Conservation (phyloP, 2,329 filamentous ascomycete species). For the Pseudomassariella vexata region DNA sequence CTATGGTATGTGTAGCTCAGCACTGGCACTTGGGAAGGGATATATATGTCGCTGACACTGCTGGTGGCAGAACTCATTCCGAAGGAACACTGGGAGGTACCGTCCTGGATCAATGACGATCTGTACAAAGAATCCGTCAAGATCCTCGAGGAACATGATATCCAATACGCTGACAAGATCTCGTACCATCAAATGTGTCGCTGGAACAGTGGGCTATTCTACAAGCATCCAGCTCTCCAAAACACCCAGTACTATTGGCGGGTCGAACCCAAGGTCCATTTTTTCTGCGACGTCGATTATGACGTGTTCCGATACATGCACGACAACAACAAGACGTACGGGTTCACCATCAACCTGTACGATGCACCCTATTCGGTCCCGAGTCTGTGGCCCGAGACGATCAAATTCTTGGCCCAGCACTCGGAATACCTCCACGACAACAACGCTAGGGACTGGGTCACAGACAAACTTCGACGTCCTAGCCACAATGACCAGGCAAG, state of each 20-base stretch:
- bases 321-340: slow-evolving; percentile 97
- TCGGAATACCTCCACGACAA: slow-evolving; percentile 75
- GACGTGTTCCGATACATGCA: slow-evolving; percentile 98
- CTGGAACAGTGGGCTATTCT: slow-evolving; percentile 98
- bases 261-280: slow-evolving; percentile 96
- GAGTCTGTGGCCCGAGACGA: slow-evolving; percentile 90
- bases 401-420: slow-evolving; percentile 82
- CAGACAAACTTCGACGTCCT: slow-evolving; percentile 69
- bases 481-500: slow-evolving; percentile 76
- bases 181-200: slow-evolving; percentile 99
- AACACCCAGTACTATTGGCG: slow-evolving; percentile 94
- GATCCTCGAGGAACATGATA: slow-evolving; percentile 73
- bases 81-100: slow-evolving; percentile 90
- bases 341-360: slow-evolving; percentile 96
- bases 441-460: slow-evolving; percentile 84
- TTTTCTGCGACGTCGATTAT: slow-evolving; percentile 98
- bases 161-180: slow-evolving; percentile 83
- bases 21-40: too few relatives aligned
- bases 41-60: slow-evolving; percentile 8
- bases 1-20: slow-evolving; percentile 68
- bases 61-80: slow-evolving; percentile 68
- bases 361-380: slow-evolving; percentile 83
- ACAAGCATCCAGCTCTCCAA: slow-evolving; percentile 84
- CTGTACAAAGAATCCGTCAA: slow-evolving; percentile 80
- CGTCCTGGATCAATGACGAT: slow-evolving; percentile 86